These are phyloP conservation scores for Ochetophila trinervis DNA, from an alignment of 306 rosid genomes.

Conservation along the genomic window DNA sequence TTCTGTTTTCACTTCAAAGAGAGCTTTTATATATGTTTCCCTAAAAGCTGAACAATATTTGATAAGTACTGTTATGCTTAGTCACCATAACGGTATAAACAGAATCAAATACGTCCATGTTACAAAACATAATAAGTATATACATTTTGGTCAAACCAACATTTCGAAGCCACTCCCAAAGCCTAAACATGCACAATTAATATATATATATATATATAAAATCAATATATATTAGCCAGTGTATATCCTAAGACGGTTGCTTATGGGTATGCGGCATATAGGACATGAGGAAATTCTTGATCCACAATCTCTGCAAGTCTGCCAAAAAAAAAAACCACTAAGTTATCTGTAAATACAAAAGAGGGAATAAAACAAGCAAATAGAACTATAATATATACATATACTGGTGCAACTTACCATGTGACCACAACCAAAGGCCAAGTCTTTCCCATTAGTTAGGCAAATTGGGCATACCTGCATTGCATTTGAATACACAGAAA, in stretches of 20 bases:
- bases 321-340: conserved; percentile 19
- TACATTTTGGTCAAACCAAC: too few species aligned
- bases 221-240: conserved; percentile 34
- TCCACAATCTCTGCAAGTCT: conserved; percentile 86
- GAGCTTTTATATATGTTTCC: too few species aligned
- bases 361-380: not conserved
- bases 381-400: not conserved
- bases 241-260: conserved; percentile 65
- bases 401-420: conserved; percentile 53
- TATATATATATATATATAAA: too few species aligned
- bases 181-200: too few species aligned
- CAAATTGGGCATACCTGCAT: conserved; percentile 79
- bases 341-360: not conserved
- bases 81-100: too few species aligned
- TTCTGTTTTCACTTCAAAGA: too few species aligned
- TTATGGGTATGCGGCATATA: conserved; percentile 72
- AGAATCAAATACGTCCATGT: too few species aligned
- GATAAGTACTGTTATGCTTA: too few species aligned
- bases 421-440: conserved; percentile 90
- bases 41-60: too few species aligned
- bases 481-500: conserved; percentile 12
- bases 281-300: conserved; percentile 61
- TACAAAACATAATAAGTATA: too few species aligned
- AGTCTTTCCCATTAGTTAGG: conserved; percentile 60
- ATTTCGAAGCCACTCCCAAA: too few species aligned